These are phyloP conservation scores for Chamaecrista fasciculata DNA, from an alignment of 306 rosid species.

Conservation along the genomic window DNA sequence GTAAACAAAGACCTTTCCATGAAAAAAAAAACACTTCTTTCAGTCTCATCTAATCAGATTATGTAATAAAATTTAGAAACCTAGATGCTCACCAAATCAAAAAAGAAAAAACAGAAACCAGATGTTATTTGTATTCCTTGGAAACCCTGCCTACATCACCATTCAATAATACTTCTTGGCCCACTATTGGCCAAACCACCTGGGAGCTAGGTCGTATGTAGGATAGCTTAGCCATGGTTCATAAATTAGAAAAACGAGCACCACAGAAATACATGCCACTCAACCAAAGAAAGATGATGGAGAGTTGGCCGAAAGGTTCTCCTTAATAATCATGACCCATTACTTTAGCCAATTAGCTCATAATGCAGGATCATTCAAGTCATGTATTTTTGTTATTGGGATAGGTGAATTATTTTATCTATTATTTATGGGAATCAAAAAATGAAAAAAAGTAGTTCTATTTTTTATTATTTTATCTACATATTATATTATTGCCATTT, in stretches of 20 bases:
- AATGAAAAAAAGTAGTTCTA: too few species aligned
- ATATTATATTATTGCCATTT: too few species aligned
- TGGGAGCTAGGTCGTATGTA: not conserved
- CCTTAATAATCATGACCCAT: too few species aligned
- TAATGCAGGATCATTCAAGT: too few species aligned
- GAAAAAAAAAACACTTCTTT: not conserved
- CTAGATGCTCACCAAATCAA: too few species aligned
- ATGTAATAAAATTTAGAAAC: too few species aligned
- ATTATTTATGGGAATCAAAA: too few species aligned
- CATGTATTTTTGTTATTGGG: too few species aligned
- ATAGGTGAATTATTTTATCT: too few species aligned
- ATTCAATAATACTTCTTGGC: not conserved
- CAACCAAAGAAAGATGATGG: not conserved
- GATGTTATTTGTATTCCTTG: not conserved
- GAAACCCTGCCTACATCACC: not conserved
- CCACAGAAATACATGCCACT: not conserved
- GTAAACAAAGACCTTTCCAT: not conserved
- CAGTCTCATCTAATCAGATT: not conserved
- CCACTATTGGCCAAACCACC: not conserved
- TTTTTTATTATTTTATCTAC: too few species aligned
- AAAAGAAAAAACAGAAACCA: too few species aligned
- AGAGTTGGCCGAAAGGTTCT: not conserved
- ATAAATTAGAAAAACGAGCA: not conserved
- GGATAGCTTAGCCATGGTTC: not conserved
- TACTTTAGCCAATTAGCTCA: too few species aligned